These are phyloP conservation scores for Termitomyces sp. DNA, from an alignment of 768 basidiomycete species.

Conservation along the genomic window DNA sequence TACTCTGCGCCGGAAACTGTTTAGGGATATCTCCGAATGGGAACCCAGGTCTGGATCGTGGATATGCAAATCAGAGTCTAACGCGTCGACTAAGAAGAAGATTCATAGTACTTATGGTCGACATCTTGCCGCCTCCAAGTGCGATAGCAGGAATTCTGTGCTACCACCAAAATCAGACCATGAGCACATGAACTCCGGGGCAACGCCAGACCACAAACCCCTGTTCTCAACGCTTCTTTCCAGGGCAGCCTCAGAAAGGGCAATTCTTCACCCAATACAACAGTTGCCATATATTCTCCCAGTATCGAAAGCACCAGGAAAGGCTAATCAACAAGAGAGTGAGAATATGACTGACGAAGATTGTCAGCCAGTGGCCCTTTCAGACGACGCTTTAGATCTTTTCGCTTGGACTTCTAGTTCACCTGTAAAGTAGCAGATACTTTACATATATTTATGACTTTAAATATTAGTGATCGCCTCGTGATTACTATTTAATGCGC, in stretches of 20 bases:
- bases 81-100: conserved; percentile 7
- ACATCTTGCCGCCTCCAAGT: background rate
- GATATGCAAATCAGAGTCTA: conserved; percentile 21
- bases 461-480: no score
- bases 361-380: conserved; percentile 17
- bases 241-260: background rate
- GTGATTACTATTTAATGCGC: no score
- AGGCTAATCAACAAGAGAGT: background rate
- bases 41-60: conserved; percentile 41
- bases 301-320: background rate
- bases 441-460: background rate
- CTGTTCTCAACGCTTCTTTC: conserved; percentile 4
- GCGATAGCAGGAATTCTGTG: background rate
- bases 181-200: background rate
- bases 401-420: conserved; percentile 26
- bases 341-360: background rate
- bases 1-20: conserved; percentile 5
- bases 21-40: conserved; percentile 37
- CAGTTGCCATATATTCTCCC: background rate
- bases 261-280: background rate
- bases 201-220: background rate
- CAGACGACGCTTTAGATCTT: conserved; percentile 47
- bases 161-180: background rate
- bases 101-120: background rate
- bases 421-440: background rate